Conservation (phyloP, 2,329 filamentous ascomycete genomes). For the Aureobasidium sp. region DNA sequence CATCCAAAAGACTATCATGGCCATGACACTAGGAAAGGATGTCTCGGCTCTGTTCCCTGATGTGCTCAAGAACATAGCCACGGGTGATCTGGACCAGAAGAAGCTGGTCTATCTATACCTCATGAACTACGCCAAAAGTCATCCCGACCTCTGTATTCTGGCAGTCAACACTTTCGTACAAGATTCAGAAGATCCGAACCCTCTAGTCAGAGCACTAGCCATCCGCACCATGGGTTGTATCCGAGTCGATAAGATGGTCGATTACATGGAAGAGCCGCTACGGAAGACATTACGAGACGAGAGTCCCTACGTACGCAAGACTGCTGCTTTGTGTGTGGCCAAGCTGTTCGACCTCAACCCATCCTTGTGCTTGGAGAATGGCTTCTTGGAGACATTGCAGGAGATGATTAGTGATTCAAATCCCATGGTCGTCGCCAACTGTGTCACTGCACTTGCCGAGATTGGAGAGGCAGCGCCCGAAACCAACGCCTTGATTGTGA, state of each 20-base stretch:
- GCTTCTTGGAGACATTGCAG: constrained; percentile 86
- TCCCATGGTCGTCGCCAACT: constrained; percentile 98
- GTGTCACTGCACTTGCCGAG: constrained; percentile 85
- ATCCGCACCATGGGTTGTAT: constrained; percentile 99
- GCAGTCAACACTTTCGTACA: constrained; percentile 99
- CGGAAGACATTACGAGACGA: constrained; percentile 95
- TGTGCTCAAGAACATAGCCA: constrained; percentile 98
- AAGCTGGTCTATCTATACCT: constrained; percentile 98
- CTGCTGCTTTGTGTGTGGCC: constrained; percentile 92
- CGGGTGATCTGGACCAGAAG: constrained; percentile 90
- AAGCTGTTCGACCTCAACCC: constrained; percentile 97
- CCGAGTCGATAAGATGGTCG: constrained; percentile 97
- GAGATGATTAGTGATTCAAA: constrained; percentile 97
- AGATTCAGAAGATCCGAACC: constrained; percentile 97
- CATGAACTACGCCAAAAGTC: constrained; percentile 99
- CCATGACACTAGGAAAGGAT: constrained; percentile 98
- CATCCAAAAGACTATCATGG: constrained; percentile 99
- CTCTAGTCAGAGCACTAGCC: constrained; percentile 84
- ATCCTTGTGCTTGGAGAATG: constrained; percentile 87
- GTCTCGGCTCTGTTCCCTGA: constrained; percentile 96
- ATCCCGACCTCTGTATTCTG: constrained; percentile 95
- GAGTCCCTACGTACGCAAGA: constrained; percentile 97
- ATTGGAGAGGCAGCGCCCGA: constrained; percentile 87
- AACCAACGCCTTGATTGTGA: constrained; percentile 77
- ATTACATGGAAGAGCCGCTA: constrained; percentile 98